phyloP scores from a whole-genome alignment of 2,329 filamentous ascomycete species.

The Exophiala dermatitidis region DNA sequence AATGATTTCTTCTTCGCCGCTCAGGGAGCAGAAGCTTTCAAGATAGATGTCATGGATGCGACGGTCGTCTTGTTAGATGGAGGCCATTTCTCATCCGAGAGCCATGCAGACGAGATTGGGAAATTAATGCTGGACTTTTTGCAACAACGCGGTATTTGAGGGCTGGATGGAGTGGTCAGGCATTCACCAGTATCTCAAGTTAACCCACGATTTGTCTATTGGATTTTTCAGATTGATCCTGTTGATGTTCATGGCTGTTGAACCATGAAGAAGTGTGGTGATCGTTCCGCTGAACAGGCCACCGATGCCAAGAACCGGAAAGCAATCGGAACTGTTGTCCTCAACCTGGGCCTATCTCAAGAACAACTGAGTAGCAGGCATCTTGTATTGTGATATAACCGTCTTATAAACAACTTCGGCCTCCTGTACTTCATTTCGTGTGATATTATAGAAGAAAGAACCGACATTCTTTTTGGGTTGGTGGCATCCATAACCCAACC shows the following conservation, averaged over 20 bases:
- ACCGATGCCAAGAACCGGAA: not conserved
- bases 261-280: not conserved
- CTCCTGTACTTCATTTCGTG: too few relatives aligned
- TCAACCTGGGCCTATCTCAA: too few relatives aligned
- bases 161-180: not conserved
- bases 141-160: constrained; percentile 15
- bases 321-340: too few relatives aligned
- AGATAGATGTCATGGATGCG: constrained; percentile 43
- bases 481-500: too few relatives aligned
- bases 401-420: too few relatives aligned
- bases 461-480: too few relatives aligned
- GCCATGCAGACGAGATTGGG: constrained; percentile 34
- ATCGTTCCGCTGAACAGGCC: not conserved
- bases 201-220: too few relatives aligned
- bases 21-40: constrained; percentile 49
- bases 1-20: constrained; percentile 44
- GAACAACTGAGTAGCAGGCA: too few relatives aligned
- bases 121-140: constrained; percentile 35
- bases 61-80: constrained; percentile 48
- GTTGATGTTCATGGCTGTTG: too few relatives aligned
- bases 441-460: too few relatives aligned
- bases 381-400: too few relatives aligned
- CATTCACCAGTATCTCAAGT: not conserved
- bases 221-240: too few relatives aligned
- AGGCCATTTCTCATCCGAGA: constrained; percentile 50